Evolutionary conservation across 768 basidiomycete genomes (phyloP).

Genomic region (Amanita inopinata): DNA sequence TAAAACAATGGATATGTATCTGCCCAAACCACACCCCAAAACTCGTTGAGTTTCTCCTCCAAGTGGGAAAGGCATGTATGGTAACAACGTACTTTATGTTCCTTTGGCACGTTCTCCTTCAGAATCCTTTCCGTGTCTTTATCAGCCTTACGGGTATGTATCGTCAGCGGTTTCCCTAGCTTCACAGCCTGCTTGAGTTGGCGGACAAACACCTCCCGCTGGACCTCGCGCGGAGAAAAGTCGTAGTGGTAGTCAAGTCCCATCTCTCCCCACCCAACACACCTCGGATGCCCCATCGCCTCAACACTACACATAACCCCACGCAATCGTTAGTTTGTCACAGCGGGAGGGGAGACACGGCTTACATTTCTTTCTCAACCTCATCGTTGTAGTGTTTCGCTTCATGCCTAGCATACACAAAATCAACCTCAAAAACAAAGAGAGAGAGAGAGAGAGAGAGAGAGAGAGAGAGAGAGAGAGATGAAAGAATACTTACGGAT

Average conservation of each 20-base stretch:
- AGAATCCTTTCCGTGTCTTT: conserved; percentile 72
- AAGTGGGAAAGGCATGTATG: not conserved
- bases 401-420: conserved; percentile 51
- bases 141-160: conserved; percentile 83
- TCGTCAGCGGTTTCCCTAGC: conserved; percentile 70
- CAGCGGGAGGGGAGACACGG: conserved; percentile 3
- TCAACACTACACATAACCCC: conserved; percentile 36
- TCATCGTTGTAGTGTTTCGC: conserved; percentile 59
- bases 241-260: conserved; percentile 84
- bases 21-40: conserved; percentile 15
- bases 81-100: conserved; percentile 42
- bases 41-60: no score
- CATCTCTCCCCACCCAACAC: conserved; percentile 86
- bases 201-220: conserved; percentile 53
- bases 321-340: not conserved
- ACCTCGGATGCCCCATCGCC: conserved; percentile 72
- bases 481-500: conserved; percentile 45
- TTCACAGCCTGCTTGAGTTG: conserved; percentile 63
- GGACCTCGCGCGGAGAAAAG: conserved; percentile 60
- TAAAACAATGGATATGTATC: conserved; percentile 88
- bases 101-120: conserved; percentile 63
- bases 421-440: no score
- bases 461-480: not conserved
- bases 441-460: not conserved
- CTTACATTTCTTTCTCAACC: conserved; percentile 62